Percentiles rank a stretch among this genome's conserved stretches.
Evolutionary conservation across 371 early-diverging fungal genomes (phyloP).

Genomic region (Mucor piriformis): DNA sequence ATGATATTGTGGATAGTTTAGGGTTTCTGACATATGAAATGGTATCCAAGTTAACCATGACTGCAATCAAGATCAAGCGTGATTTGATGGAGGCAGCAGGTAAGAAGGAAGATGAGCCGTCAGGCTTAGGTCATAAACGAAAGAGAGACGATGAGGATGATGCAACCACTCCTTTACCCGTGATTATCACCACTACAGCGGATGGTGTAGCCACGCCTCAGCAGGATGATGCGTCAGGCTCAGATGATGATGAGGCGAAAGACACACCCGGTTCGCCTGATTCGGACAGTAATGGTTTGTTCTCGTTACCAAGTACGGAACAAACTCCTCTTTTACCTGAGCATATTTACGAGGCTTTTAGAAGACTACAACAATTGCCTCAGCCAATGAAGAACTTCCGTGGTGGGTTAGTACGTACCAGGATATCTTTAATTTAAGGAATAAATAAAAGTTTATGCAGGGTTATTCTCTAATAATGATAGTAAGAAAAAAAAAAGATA

Average conservation of each 20-base stretch:
- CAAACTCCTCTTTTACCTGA: slow-evolving; percentile 81
- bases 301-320: slow-evolving; percentile 76
- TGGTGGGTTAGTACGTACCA: slow-evolving; percentile 77
- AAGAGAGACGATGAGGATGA: slow-evolving; percentile 49
- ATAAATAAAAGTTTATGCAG: background rate
- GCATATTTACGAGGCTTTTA: slow-evolving; percentile 92
- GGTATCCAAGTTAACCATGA: slow-evolving; percentile 90
- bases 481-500: background rate
- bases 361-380: slow-evolving; percentile 73
- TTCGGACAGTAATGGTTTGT: slow-evolving; percentile 58
- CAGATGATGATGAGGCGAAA: slow-evolving; percentile 18
- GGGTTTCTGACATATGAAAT: slow-evolving; percentile 97
- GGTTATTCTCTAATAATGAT: background rate
- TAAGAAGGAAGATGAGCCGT: slow-evolving; percentile 34
- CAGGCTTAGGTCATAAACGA: slow-evolving; percentile 26
- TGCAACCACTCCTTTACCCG: slow-evolving; percentile 8
- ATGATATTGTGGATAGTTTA: slow-evolving; percentile 95
- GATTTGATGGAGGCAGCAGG: slow-evolving; percentile 35
- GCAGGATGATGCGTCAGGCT: background rate
- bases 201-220: background rate
- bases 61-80: slow-evolving; percentile 79
- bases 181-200: slow-evolving; percentile 3
- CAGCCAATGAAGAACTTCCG: slow-evolving; percentile 77
- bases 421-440: slow-evolving; percentile 71
- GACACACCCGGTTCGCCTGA: slow-evolving; percentile 32